These are phyloP conservation scores for Trichomonas tenax DNA, from an alignment of 208 protist species.

Conservation along the genomic window DNA sequence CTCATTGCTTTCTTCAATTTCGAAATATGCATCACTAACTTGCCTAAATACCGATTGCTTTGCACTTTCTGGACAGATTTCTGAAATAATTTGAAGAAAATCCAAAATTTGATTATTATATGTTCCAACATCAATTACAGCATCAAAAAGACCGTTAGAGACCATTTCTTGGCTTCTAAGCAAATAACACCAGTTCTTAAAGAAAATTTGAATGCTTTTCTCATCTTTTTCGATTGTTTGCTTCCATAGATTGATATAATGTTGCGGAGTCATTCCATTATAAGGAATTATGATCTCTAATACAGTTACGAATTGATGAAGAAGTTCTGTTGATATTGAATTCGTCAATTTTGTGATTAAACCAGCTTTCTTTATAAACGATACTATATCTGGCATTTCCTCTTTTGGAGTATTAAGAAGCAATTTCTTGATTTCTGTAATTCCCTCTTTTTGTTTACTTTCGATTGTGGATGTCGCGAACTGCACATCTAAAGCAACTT, in stretches of 20 bases:
- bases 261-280: neutral
- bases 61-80: neutral
- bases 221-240: neutral
- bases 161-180: neutral
- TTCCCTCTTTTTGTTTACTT: neutral
- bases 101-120: neutral
- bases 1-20: neutral
- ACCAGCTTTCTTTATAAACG: neutral
- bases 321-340: neutral
- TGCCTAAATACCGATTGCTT: neutral
- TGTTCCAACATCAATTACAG: neutral
- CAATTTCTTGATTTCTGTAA: neutral
- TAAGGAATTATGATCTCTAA: neutral
- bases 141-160: neutral
- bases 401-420: neutral
- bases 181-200: neutral
- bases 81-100: neutral
- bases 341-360: neutral
- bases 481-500: neutral
- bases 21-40: neutral
- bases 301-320: neutral
- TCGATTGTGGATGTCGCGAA: neutral
- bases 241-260: neutral
- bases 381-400: neutral
- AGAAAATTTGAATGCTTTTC: neutral